A percentile compares a stretch with the other conserved stretches of the same genome.
phyloP scores from a whole-genome alignment of 495 filamentous ascomycete genomes.

The Articulospora tetracladia region DNA sequence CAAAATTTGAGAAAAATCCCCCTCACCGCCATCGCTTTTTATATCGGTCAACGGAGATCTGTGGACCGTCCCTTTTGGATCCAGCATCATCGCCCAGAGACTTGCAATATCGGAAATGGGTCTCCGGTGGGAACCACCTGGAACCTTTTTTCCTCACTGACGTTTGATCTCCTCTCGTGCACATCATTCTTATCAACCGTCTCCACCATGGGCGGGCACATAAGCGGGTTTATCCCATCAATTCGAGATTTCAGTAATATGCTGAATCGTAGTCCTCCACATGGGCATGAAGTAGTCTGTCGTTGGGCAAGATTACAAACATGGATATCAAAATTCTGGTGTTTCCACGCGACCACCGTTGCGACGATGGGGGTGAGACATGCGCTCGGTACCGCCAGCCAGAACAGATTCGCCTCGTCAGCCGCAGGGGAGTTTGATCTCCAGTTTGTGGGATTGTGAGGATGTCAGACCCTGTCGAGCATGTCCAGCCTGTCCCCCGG shows the following conservation, averaged over 20 bases:
- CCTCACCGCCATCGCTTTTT: background rate
- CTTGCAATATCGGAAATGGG: background rate
- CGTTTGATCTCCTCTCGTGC: background rate
- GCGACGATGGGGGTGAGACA: background rate
- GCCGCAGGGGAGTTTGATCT: background rate
- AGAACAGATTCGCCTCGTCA: background rate
- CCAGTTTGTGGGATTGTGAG: background rate
- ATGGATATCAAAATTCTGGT: background rate
- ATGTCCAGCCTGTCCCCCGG: background rate
- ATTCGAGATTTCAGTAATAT: background rate
- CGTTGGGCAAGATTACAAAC: background rate
- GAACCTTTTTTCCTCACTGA: background rate
- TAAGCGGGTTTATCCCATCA: background rate
- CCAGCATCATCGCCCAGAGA: background rate
- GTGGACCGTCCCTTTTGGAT: background rate
- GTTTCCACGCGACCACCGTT: background rate
- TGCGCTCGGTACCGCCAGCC: constrained; percentile 2
- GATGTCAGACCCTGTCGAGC: background rate
- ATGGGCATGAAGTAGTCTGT: background rate
- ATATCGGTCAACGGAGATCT: background rate
- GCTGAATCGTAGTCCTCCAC: background rate
- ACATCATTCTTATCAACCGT: too few relatives aligned
- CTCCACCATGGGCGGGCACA: too few relatives aligned
- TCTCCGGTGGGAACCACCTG: too few relatives aligned
- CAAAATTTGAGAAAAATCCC: background rate